Percentiles rank a stretch among this genome's conserved stretches.
phyloP scores from a whole-genome alignment of 352 stramenopile genomes.

The Pythium sp. region DNA sequence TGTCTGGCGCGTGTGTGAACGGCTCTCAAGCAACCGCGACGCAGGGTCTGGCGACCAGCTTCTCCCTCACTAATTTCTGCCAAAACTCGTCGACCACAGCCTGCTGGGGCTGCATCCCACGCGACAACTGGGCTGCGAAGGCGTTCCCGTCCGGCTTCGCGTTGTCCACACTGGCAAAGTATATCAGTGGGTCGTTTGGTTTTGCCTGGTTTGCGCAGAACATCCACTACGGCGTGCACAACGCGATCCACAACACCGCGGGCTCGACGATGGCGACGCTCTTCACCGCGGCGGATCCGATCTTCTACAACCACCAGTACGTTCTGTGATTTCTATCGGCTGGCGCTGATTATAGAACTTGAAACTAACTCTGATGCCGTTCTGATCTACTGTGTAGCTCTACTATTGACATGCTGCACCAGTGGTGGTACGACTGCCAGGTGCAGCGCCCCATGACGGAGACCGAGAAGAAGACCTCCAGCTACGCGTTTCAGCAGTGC shows the following conservation, averaged over 20 bases:
- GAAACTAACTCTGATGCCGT: not conserved
- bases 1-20: constrained; percentile 26
- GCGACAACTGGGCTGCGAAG: constrained; percentile 28
- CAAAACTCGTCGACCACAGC: constrained; percentile 32
- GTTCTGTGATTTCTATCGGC: not conserved
- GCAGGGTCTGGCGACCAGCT: constrained; percentile 16
- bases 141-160: constrained; percentile 43
- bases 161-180: constrained; percentile 26
- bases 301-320: constrained; percentile 57
- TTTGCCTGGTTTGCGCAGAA: constrained; percentile 32
- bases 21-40: constrained; percentile 13
- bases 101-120: constrained; percentile 38
- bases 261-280: constrained; percentile 34
- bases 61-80: constrained; percentile 28
- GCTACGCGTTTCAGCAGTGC: constrained; percentile 38
- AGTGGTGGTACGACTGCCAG: constrained; percentile 45
- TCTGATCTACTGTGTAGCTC: constrained; percentile 17
- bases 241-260: constrained; percentile 44
- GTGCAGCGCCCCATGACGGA: constrained; percentile 31
- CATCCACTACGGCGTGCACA: constrained; percentile 51
- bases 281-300: constrained; percentile 33
- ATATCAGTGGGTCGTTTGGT: constrained; percentile 26
- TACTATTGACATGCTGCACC: constrained; percentile 36
- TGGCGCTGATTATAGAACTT: not conserved
- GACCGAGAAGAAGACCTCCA: constrained; percentile 23